Conservation (phyloP, 305 asterid species). For the Fraxinus baroniana region DNA sequence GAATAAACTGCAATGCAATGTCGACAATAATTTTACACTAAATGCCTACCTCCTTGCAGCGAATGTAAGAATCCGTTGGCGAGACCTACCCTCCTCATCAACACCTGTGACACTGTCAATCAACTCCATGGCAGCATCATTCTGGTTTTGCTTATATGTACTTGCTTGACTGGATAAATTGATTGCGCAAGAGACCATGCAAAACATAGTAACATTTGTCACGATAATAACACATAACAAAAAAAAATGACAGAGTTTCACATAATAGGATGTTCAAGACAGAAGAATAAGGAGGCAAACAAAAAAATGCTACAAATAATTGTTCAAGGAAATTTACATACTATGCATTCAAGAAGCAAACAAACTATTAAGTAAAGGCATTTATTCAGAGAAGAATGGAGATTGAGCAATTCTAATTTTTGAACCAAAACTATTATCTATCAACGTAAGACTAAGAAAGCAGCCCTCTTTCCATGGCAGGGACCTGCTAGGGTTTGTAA, state of each 20-base stretch:
- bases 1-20: slow-evolving; percentile 17
- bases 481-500: not conserved
- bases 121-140: slow-evolving; percentile 89
- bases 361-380: not conserved
- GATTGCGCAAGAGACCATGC: not conserved
- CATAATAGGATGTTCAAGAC: not conserved
- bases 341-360: slow-evolving; percentile 13
- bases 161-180: slow-evolving; percentile 51
- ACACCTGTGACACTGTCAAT: slow-evolving; percentile 82
- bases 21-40: slow-evolving; percentile 21
- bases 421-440: not conserved
- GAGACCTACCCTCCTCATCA: slow-evolving; percentile 97
- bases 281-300: slow-evolving; percentile 13
- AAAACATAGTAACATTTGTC: slow-evolving; percentile 18
- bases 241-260: slow-evolving; percentile 4
- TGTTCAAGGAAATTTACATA: not conserved
- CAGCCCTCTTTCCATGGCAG: not conserved
- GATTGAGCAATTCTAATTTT: not conserved
- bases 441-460: not conserved
- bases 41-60: slow-evolving; percentile 86
- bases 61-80: slow-evolving; percentile 90
- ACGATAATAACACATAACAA: slow-evolving; percentile 8
- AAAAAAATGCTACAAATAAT: not conserved
- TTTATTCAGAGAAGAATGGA: slow-evolving; percentile 2
- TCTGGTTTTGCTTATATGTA: slow-evolving; percentile 62